A percentile compares a stretch with the other conserved stretches of the same genome.
Evolutionary conservation across 2,329 filamentous ascomycete species (phyloP).

Genomic region (Aspergillus pseudoviridinutans): DNA sequence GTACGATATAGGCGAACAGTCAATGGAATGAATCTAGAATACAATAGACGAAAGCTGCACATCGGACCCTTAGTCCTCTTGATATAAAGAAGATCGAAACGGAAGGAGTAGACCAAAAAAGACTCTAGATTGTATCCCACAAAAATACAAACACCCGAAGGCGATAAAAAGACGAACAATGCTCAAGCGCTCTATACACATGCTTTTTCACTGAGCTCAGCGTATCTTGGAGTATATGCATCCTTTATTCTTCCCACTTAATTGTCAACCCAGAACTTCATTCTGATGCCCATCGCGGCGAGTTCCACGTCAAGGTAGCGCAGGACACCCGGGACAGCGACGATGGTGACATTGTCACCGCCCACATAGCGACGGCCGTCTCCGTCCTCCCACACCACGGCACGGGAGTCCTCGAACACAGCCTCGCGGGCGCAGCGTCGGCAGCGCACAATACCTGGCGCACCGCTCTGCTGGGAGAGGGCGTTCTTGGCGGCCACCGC

Average conservation of each 20-base stretch:
- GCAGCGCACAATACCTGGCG: slow-evolving; percentile 68
- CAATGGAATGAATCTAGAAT: not conserved
- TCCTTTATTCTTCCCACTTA: slow-evolving; percentile 15
- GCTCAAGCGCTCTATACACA: slow-evolving; percentile 16
- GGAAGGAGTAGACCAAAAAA: slow-evolving; percentile 6
- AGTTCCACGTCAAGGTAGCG: slow-evolving; percentile 93
- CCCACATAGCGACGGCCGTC: slow-evolving; percentile 79
- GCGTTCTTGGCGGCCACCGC: slow-evolving; percentile 30
- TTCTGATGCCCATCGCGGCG: slow-evolving; percentile 90
- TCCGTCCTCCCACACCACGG: slow-evolving; percentile 82
- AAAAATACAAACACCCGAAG: slow-evolving; percentile 5
- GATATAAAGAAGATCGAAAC: slow-evolving; percentile 3
- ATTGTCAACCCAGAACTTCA: slow-evolving; percentile 78
- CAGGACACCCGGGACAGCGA: slow-evolving; percentile 88
- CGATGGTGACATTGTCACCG: slow-evolving; percentile 83
- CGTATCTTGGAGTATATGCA: not conserved
- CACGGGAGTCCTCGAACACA: slow-evolving; percentile 61
- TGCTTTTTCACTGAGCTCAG: slow-evolving; percentile 8
- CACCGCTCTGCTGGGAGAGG: slow-evolving; percentile 45
- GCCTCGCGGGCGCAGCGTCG: slow-evolving; percentile 70
- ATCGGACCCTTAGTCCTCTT: not conserved
- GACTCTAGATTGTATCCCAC: slow-evolving; percentile 1
- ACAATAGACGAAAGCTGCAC: not conserved
- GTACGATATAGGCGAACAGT: not conserved
- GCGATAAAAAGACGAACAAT: slow-evolving; percentile 7